Conservation (phyloP, 2,329 filamentous ascomycete species). For the Bipolaris cookei region DNA sequence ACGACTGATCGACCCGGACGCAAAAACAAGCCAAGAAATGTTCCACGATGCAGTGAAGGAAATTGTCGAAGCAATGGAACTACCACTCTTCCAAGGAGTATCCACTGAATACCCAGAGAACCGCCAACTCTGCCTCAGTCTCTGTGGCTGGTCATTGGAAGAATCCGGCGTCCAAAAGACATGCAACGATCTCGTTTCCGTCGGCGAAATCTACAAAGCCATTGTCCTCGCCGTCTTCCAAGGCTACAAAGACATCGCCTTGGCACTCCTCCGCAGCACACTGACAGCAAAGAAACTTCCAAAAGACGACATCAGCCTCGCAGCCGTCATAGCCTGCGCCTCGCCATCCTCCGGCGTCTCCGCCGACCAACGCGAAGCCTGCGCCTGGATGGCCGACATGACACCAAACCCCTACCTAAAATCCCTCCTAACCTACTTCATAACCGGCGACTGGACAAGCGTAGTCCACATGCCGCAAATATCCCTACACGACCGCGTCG, state of each 20-base stretch:
- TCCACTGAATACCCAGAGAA: slow-evolving; percentile 71
- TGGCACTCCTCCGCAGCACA: slow-evolving; percentile 71
- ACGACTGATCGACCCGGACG: slow-evolving; percentile 45
- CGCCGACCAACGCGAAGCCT: slow-evolving; percentile 66
- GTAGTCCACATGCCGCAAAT: slow-evolving; percentile 76
- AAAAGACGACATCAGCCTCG: slow-evolving; percentile 55
- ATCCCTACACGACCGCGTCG: slow-evolving; percentile 75
- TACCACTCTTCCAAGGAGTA: slow-evolving; percentile 69
- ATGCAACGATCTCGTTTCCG: slow-evolving; percentile 59
- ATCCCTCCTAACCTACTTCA: slow-evolving; percentile 78
- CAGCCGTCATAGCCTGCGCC: slow-evolving; percentile 56
- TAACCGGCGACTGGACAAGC: slow-evolving; percentile 75
- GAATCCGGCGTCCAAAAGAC: slow-evolving; percentile 56
- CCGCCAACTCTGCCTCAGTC: slow-evolving; percentile 74
- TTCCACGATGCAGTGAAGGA: slow-evolving; percentile 62
- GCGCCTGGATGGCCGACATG: slow-evolving; percentile 66
- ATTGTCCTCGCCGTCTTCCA: slow-evolving; percentile 78
- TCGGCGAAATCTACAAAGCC: slow-evolving; percentile 72
- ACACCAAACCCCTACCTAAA: slow-evolving; percentile 79
- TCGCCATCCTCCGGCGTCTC: slow-evolving; percentile 53
- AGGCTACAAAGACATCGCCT: slow-evolving; percentile 70
- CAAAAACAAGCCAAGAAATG: slow-evolving; percentile 62
- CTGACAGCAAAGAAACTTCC: slow-evolving; percentile 71
- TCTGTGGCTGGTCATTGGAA: slow-evolving; percentile 74
- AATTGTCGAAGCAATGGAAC: slow-evolving; percentile 67